A percentile compares a stretch with the other conserved stretches of the same genome.
These are phyloP conservation scores for Geotrichum candidum DNA, from an alignment of 1,139 yeast genomes.

Conservation along the genomic window DNA sequence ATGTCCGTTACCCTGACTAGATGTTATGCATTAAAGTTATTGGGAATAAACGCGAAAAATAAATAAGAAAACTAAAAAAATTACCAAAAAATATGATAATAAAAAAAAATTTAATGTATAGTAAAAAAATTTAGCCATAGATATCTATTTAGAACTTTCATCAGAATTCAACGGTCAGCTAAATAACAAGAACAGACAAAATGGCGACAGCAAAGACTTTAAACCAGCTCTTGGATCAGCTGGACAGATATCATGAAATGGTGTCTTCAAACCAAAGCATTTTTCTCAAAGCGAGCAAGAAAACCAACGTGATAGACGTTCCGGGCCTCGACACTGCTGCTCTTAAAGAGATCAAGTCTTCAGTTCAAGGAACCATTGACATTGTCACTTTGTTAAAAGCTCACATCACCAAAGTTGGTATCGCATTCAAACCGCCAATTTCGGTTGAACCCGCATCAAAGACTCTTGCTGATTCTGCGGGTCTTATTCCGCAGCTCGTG, in stretches of 20 bases:
- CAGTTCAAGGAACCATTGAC: constrained; percentile 46
- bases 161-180: neutral
- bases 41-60: neutral
- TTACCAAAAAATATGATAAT: neutral
- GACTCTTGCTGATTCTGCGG: constrained; percentile 48
- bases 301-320: neutral
- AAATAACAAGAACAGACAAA: neutral
- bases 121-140: neutral
- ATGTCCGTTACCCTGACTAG: neutral
- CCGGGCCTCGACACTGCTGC: neutral
- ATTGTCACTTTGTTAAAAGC: constrained; percentile 59
- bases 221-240: constrained; percentile 3
- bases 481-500: constrained; percentile 26
- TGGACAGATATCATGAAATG: neutral
- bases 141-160: neutral
- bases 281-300: constrained; percentile 2
- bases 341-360: constrained; percentile 34
- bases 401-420: constrained; percentile 72
- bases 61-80: neutral
- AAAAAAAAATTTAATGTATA: neutral
- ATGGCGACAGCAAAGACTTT: constrained; percentile 1
- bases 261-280: constrained; percentile 1
- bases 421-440: constrained; percentile 61
- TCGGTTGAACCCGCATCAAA: constrained; percentile 47
- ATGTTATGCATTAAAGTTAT: neutral